Conservation (phyloP, 768 basidiomycete species). For the Clitopilus passeckerianus region DNA sequence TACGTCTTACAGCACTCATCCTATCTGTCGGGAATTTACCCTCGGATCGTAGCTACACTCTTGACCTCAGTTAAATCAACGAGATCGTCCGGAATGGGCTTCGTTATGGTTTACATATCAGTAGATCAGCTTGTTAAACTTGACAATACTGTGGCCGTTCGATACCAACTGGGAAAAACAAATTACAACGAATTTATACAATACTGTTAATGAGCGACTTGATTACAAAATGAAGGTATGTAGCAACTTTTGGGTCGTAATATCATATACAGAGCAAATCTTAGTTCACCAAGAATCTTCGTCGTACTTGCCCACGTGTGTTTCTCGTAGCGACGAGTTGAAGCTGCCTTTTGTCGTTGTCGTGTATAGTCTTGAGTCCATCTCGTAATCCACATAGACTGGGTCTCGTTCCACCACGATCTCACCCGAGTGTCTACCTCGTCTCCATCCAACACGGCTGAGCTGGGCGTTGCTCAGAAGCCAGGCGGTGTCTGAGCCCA, state of each 20-base stretch:
- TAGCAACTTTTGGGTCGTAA: neutral
- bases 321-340: constrained; percentile 4
- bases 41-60: neutral
- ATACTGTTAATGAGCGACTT: neutral
- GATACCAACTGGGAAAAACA: too few relatives aligned
- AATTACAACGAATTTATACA: neutral
- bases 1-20: constrained; percentile 11
- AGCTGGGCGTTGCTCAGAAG: constrained; percentile 40
- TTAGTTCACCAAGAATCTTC: constrained; percentile 8
- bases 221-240: neutral
- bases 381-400: constrained; percentile 10
- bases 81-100: neutral
- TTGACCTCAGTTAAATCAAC: neutral
- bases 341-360: constrained; percentile 1
- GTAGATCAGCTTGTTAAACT: too few relatives aligned
- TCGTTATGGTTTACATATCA: too few relatives aligned
- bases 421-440: constrained; percentile 29
- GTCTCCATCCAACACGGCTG: constrained; percentile 34
- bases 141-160: too few relatives aligned
- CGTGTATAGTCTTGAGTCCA: neutral
- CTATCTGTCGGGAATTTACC: neutral
- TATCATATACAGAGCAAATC: neutral
- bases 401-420: constrained; percentile 24
- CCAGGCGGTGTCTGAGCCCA: constrained; percentile 37
- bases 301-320: constrained; percentile 9